These are phyloP conservation scores for Tetrahymena malaccensis DNA, from an alignment of 73 alveolate species.

Conservation along the genomic window DNA sequence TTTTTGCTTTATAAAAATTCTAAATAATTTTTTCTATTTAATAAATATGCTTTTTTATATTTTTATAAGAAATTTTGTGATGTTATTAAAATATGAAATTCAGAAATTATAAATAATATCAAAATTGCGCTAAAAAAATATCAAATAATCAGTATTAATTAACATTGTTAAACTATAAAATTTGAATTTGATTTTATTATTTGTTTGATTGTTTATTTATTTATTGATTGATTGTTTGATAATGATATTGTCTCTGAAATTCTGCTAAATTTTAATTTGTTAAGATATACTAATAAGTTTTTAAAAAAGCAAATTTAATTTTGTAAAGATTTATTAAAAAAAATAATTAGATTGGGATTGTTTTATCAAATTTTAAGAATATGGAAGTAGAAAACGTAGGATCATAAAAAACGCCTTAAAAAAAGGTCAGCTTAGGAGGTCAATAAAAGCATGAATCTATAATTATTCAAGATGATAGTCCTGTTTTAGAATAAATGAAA, in stretches of 20 bases:
- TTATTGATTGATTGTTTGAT: too few species aligned
- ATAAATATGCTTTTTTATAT: too few species aligned
- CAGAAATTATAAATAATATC: neutral
- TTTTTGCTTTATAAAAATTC: too few species aligned
- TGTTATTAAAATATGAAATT: too few species aligned
- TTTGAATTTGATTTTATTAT: neutral
- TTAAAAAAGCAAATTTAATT: neutral
- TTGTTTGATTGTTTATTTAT: too few species aligned
- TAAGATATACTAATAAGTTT: neutral
- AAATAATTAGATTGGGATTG: too few species aligned
- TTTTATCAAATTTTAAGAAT: neutral
- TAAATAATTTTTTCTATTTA: too few species aligned
- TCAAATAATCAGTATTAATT: neutral
- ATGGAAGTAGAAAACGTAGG: neutral
- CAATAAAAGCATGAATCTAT: neutral
- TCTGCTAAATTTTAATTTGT: neutral
- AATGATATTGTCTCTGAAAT: neutral
- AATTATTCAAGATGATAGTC: neutral
- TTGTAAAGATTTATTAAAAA: too few species aligned
- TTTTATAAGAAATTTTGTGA: too few species aligned
- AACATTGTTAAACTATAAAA: neutral
- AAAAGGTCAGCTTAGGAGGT: neutral
- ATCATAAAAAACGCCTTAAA: neutral
- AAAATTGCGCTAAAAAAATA: neutral
- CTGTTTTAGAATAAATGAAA: neutral